phyloP scores from a whole-genome alignment of 306 rosid species.

The Trichosanthes truncata region DNA sequence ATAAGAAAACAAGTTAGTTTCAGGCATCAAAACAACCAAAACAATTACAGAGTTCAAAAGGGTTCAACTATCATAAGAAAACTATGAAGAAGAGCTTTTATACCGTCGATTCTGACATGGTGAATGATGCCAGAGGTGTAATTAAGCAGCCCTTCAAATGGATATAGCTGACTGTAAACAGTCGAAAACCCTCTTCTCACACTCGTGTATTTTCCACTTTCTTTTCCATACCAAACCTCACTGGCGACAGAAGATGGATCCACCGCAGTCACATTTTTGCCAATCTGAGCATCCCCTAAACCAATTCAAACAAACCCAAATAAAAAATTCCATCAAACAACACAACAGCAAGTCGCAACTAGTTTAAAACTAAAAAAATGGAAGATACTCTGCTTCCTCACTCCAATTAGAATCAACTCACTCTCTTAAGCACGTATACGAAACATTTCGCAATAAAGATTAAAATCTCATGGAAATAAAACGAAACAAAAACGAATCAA shows the following conservation, averaged over 20 bases:
- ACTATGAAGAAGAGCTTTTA: not conserved
- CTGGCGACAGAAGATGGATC: slow-evolving; percentile 57
- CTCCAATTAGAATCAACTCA: not conserved
- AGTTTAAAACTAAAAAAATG: not conserved
- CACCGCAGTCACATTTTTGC: slow-evolving; percentile 51
- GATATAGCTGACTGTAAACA: slow-evolving; percentile 75
- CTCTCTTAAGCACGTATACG: not conserved
- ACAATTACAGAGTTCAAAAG: not conserved
- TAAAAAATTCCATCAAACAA: not conserved
- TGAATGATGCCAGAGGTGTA: slow-evolving; percentile 91
- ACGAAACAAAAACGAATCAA: not conserved
- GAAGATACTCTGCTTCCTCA: not conserved
- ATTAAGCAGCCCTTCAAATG: slow-evolving; percentile 70
- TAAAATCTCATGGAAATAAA: not conserved
- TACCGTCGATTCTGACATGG: slow-evolving; percentile 75
- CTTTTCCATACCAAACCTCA: slow-evolving; percentile 70
- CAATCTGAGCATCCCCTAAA: slow-evolving; percentile 83
- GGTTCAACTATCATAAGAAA: not conserved
- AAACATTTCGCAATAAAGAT: not conserved
- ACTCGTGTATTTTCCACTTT: slow-evolving; percentile 52
- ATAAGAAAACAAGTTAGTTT: not conserved
- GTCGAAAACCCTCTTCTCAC: slow-evolving; percentile 43
- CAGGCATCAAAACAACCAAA: not conserved
- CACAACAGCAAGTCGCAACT: not conserved
- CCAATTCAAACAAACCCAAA: slow-evolving; percentile 21